Percentiles rank a stretch among this genome's conserved stretches.
Evolutionary conservation across 495 filamentous ascomycete genomes (phyloP).

Genomic region (Achaetomiella virescens): DNA sequence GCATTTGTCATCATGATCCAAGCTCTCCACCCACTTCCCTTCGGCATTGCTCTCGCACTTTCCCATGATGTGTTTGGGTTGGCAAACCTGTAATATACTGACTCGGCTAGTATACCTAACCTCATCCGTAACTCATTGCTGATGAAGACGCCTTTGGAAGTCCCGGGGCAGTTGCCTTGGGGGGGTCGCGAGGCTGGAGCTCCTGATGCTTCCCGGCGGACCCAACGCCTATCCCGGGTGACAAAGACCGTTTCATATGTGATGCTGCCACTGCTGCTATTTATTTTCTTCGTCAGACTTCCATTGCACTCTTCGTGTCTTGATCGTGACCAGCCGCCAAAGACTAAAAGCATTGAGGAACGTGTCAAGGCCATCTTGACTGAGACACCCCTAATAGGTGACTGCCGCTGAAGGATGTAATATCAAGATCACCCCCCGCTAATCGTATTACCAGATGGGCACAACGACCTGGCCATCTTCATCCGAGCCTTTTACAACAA

Average conservation of each 20-base stretch:
- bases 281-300: slow-evolving; percentile 1
- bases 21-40: not conserved
- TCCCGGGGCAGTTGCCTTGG: not conserved
- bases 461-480: slow-evolving; percentile 79
- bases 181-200: not conserved
- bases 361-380: slow-evolving; percentile 64
- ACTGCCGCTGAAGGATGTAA: not conserved
- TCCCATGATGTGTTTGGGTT: too few relatives aligned
- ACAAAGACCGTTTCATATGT: not conserved
- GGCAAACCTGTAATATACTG: too few relatives aligned
- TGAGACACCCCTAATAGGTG: slow-evolving; percentile 77
- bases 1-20: not conserved
- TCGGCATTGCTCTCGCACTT: too few relatives aligned
- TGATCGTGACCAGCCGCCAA: not conserved
- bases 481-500: slow-evolving; percentile 65
- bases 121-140: not conserved
- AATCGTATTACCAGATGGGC: slow-evolving; percentile 58
- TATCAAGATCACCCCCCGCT: not conserved
- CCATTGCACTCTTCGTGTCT: not conserved
- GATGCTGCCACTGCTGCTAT: not conserved
- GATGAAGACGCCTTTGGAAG: slow-evolving; percentile 1
- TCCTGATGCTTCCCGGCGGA: not conserved
- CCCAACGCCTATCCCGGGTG: not conserved
- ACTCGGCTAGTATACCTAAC: not conserved
- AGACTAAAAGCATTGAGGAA: slow-evolving; percentile 47